Evolutionary conservation across 148 eudicot genomes (phyloP), one percentile per base, ranked within the genome.

Genomic region (Chenopodium album): DNA sequence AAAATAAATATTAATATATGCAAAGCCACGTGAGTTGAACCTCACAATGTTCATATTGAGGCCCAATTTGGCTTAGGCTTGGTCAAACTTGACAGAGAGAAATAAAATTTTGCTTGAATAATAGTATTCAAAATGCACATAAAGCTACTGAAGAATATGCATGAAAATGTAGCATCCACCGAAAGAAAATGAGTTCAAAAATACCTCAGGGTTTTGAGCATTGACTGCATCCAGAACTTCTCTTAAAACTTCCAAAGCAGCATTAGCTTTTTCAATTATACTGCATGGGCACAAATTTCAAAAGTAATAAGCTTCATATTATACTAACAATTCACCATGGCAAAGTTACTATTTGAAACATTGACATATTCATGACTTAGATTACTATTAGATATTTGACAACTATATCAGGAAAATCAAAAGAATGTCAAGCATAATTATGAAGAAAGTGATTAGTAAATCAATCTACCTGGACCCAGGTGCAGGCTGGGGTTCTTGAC

Each of bases 221-320:
- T 92, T 88, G 78, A 96, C 92, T 69, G 99, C 92, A 85, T 90
- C 92, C 86, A 96, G 91, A 67, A 96, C 99, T 81, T 96, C 99
- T 82, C 91, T 88, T 78, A 96, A 83, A 75, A 96, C 95, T 89
- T 94, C 98, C 78, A 94, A 44, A 3, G 98, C 95, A 74, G 97
- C 85, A 79, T 84, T 88, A 75, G 98, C 99, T 84, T 96, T 96
- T 79, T 94, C 91, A 84, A 96, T 90, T 76, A 96, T 90, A 83
- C 99, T 96, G 97, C 82, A 84, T 41, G 63, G 78, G 66, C 76
- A 66, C 22, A 68, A 17, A 34, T 60, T 60, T 10, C 37, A 9
- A 26, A n/a, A 74, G 0, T 54, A 54, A 59, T 48, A 20, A 28
- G 72, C 78, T 73, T 20, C 76, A 14, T 14, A 44, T 28, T 34